Percentiles rank a stretch among this genome's conserved stretches.
phyloP scores from a whole-genome alignment of 1,284 basidiomycete species.

The Cutaneotrichosporon mucoides region DNA sequence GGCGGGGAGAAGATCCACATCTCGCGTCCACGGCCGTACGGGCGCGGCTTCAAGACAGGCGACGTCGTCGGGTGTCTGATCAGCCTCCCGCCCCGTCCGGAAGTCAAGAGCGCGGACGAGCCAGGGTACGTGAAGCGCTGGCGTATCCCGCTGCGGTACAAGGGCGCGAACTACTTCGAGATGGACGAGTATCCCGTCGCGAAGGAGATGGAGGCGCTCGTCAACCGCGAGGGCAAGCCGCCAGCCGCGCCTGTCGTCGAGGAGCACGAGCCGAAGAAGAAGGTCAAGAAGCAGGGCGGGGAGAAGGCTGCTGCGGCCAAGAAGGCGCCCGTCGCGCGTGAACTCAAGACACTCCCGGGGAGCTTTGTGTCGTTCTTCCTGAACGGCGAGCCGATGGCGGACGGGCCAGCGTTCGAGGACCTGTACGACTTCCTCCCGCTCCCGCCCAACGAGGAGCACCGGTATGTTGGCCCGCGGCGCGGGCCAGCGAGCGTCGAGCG shows the following conservation, averaged over 20 bases:
- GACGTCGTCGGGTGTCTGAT: constrained; percentile 78
- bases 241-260: constrained; percentile 21
- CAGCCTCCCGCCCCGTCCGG: constrained; percentile 62
- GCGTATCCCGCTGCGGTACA: constrained; percentile 88
- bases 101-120: constrained; percentile 57
- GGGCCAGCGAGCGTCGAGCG: constrained; percentile 37
- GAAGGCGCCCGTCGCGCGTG: constrained; percentile 13
- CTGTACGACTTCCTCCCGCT: constrained; percentile 88
- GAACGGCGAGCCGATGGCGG: constrained; percentile 81
- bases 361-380: constrained; percentile 86
- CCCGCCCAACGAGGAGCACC: constrained; percentile 48
- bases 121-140: constrained; percentile 71
- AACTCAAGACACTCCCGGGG: constrained; percentile 63
- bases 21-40: constrained; percentile 75
- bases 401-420: constrained; percentile 68
- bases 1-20: constrained; percentile 85
- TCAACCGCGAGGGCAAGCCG: constrained; percentile 58
- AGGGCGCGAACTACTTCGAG: constrained; percentile 96
- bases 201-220: constrained; percentile 90
- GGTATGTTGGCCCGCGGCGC: background rate
- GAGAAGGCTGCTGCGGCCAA: background rate
- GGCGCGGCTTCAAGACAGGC: constrained; percentile 66
- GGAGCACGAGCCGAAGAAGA: constrained; percentile 41
- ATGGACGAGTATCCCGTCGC: constrained; percentile 80
- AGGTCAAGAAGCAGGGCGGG: constrained; percentile 47